Evolutionary conservation across 257 asterid genomes (phyloP), one percentile per base, ranked within the genome.

Genomic region (Striga asiatica): DNA sequence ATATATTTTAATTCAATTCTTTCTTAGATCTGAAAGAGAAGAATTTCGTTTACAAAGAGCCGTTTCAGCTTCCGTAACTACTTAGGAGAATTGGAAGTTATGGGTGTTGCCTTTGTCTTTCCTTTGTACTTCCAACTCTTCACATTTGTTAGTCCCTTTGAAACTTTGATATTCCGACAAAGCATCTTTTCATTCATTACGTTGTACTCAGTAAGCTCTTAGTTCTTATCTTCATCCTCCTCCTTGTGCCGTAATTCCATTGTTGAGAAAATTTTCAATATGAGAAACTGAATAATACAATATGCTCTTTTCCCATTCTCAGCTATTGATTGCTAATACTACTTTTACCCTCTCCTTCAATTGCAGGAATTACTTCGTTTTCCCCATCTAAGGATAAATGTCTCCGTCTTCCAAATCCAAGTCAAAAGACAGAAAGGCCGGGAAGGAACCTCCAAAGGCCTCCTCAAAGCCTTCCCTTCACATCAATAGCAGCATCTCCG

Each of bases 371-470:
- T 31, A 38, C 28, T 65, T 61, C 27, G 66, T 45, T 1, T 71
- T 70, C 69, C n/a, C n/a, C n/a, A n/a, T 60, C 61, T 49, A 59
- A 34, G 50, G 65, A 60, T 52, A n/a, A n/a, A 89, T 89, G 98
- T 81, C 92, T 81, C 81, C 84, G 32, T 84, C 83, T 47, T 71
- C 88, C 8, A 79, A 59, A 69, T 79, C 95, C 56, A 85, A 83
- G 66, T 72, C 85, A 52, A 86, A 86, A 69, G 97, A 86, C 78
- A 86, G 81, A 70, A 83, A 76, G 71, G 71, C 78, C 37, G 76
- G 63, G 5, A 89, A 86, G 75, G 98, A 83, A 66, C 78, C 80
- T 55, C 50, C 71, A 1, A 89, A 83, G 82, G 66, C 60, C 57
- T 66, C 86, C 65, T 70, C 74, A 35, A 89, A 89, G 75, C 70